Evolutionary conservation across 225 moss, liverwort and hornwort species (phyloP).

Genomic region (Rhytidiadelphus loreus): DNA sequence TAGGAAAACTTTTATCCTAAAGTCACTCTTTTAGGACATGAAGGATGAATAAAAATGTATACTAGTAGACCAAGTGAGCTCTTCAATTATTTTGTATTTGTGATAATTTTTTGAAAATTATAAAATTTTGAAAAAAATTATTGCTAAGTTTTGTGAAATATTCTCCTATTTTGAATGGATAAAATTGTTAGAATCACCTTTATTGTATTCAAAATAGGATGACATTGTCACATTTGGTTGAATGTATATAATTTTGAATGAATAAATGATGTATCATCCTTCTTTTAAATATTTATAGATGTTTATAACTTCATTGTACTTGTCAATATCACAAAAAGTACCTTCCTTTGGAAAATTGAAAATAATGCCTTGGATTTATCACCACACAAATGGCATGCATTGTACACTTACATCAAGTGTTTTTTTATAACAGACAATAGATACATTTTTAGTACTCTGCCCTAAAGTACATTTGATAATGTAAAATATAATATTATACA

Average conservation of each 20-base stretch:
- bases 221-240: too few relatives aligned
- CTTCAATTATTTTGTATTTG: neutral
- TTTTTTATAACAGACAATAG: neutral
- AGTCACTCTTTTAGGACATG: neutral
- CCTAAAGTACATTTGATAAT: neutral
- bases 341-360: neutral
- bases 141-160: neutral
- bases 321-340: neutral
- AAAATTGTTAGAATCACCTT: too few relatives aligned
- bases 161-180: neutral
- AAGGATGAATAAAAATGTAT: too few relatives aligned
- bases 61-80: neutral
- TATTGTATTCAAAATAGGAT: too few relatives aligned
- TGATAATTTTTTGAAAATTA: neutral
- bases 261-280: too few relatives aligned
- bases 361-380: neutral
- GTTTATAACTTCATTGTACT: too few relatives aligned
- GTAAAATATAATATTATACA: neutral
- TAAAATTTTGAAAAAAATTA: neutral
- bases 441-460: accelerated
- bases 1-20: neutral
- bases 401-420: neutral
- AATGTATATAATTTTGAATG: too few relatives aligned
- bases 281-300: too few relatives aligned
- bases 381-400: neutral